Percentiles rank a stretch among this genome's conserved stretches.
Conservation (phyloP, 1,284 basidiomycete species). For the Boletus mariae region DNA sequence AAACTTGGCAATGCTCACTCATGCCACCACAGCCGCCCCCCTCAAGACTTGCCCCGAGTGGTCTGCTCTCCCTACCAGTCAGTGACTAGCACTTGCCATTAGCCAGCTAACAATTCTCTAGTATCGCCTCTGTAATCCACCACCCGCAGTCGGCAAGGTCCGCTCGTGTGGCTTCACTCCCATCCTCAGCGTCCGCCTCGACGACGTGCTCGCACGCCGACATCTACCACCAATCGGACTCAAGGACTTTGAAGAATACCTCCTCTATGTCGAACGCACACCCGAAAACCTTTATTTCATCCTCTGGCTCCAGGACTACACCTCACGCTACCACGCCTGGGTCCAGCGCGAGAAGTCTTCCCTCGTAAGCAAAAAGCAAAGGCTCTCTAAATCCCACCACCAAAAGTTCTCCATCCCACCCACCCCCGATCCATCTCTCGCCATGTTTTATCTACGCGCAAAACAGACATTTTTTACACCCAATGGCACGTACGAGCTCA, state of each 20-base stretch:
- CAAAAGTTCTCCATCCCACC: slow-evolving; percentile 32
- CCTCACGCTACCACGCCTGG: slow-evolving; percentile 58
- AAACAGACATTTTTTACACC: slow-evolving; percentile 75
- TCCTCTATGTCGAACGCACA: slow-evolving; percentile 66
- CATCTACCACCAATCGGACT: slow-evolving; percentile 72
- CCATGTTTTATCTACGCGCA: slow-evolving; percentile 69
- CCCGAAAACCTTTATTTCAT: slow-evolving; percentile 75
- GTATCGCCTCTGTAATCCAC: slow-evolving; percentile 65
- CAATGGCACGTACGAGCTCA: slow-evolving; percentile 63
- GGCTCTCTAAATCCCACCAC: slow-evolving; percentile 24
- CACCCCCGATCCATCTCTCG: slow-evolving; percentile 51
- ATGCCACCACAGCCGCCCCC: slow-evolving; percentile 42
- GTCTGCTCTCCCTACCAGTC: slow-evolving; percentile 49
- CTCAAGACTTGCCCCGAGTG: slow-evolving; percentile 41
- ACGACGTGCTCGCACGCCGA: slow-evolving; percentile 66
- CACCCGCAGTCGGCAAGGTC: slow-evolving; percentile 61
- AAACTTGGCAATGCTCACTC: not conserved
- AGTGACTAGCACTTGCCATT: not conserved
- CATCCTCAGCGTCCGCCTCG: slow-evolving; percentile 55
- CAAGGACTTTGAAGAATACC: slow-evolving; percentile 79
- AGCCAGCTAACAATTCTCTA: slow-evolving; percentile 16
- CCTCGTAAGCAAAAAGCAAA: slow-evolving; percentile 30
- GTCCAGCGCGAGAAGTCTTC: slow-evolving; percentile 39
- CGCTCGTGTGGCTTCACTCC: slow-evolving; percentile 60
- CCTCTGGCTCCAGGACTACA: slow-evolving; percentile 71